Base-by-base conservation (phyloP, 2,329 filamentous ascomycete species). In the Calonectria hongkongensis region DNA sequence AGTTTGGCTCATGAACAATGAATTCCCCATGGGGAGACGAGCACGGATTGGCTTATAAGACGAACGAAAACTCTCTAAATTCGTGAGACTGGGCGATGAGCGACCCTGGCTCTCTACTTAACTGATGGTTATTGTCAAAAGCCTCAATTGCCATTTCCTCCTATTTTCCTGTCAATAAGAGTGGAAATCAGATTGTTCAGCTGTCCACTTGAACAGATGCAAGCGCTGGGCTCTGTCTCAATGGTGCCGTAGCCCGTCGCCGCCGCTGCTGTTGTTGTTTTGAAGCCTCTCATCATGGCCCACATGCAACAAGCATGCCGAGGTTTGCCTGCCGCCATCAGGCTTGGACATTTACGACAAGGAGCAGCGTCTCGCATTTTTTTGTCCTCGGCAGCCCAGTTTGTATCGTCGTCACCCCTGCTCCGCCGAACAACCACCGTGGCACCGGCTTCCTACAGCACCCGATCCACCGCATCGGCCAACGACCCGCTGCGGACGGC, bases 381-480 rank as follows among this genome's bases (percentile, higher is more conserved):
- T 25, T 18, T 50, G 43, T 16, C 39, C 50, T 16, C 21, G 48
- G n/a, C 27, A 43, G 9, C 36, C 36, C n/a, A 36, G 12, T 28
- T 7, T 10, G 25, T 33, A 15, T 6, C 39, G 15, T 48, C 15
- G 12, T 47, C 28, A 43, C 27, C 41, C n/a, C 43, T 45, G 25
- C 51, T n/a, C 16, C 39, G 45, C 45, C 63, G 51, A n/a, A 13
- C 43, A 30, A 25, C 43, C 5, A 25, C 43, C 5, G 28, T 21
- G 16, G 30, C 21, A 16, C 21, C 33, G 25, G 16, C 51, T 67
- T 58, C 50, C 21, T 48, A 28, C 21, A 45, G n/a, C 33, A 16
- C 45, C 27, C 47, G 48, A 33, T 68, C 48, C 70, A 64, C 63
- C 48, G 33, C 10, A 10, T 65, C 70, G 58, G 41, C 70, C 69